Conservation (phyloP, 2,329 filamentous ascomycete species). For the Phoma sp. region DNA sequence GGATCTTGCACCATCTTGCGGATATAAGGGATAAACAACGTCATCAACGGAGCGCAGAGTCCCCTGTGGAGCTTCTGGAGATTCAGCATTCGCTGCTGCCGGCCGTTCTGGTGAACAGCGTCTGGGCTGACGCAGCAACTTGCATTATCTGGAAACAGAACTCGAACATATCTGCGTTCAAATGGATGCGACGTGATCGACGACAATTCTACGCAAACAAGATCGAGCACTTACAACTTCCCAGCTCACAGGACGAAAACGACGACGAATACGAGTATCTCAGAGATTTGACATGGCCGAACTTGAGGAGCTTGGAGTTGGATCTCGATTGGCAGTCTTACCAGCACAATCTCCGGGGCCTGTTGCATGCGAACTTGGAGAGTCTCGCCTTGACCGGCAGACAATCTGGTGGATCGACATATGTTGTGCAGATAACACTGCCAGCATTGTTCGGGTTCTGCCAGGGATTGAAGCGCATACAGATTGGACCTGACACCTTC, state of each 20-base stretch:
- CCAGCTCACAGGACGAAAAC: conserved; percentile 24
- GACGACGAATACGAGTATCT: conserved; percentile 30
- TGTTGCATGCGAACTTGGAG: conserved; percentile 36
- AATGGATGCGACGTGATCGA: conserved; percentile 26
- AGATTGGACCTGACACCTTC: conserved; percentile 32
- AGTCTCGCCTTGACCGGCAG: conserved; percentile 32
- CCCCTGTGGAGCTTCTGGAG: conserved; percentile 42
- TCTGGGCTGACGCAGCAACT: conserved; percentile 43
- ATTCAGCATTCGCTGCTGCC: conserved; percentile 43
- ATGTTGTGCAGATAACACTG: conserved; percentile 31
- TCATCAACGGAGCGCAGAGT: conserved; percentile 38
- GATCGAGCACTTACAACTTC: conserved; percentile 33
- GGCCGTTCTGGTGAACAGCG: conserved; percentile 37
- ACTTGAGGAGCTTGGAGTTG: conserved; percentile 36
- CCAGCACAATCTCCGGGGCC: conserved; percentile 22
- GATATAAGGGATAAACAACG: conserved; percentile 41
- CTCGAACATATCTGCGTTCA: conserved; percentile 37
- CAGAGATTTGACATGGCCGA: conserved; percentile 35
- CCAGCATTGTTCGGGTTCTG: conserved; percentile 31
- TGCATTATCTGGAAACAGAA: conserved; percentile 41
- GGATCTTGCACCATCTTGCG: conserved; percentile 36
- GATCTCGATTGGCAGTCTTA: conserved; percentile 36
- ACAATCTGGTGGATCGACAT: conserved; percentile 30
- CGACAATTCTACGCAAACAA: conserved; percentile 43
- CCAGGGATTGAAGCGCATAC: conserved; percentile 31